phyloP scores from a whole-genome alignment of 345 rosid species.

The Hevea brasiliensis region DNA sequence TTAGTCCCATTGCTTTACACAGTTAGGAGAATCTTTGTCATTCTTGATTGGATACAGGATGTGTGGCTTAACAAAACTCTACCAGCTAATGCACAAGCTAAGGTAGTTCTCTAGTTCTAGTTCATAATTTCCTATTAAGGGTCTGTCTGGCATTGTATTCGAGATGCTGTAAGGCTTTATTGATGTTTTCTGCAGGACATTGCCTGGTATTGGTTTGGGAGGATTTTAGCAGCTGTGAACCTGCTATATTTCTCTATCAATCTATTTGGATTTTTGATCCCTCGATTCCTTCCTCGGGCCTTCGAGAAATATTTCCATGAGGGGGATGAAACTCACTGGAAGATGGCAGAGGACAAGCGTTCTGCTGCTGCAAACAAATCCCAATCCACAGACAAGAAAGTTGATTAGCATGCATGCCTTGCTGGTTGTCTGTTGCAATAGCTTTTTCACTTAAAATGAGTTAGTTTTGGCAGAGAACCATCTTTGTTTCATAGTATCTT shows the following conservation, averaged over 20 bases:
- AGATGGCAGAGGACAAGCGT: conserved; percentile 56
- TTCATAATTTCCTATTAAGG: neutral
- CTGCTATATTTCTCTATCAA: conserved; percentile 63
- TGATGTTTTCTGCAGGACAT: conserved; percentile 33
- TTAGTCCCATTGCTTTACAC: conserved; percentile 80
- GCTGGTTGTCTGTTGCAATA: neutral
- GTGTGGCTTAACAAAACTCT: conserved; percentile 71
- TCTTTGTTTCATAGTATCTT: too few species aligned
- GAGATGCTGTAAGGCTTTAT: too few species aligned
- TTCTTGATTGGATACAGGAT: conserved; percentile 66
- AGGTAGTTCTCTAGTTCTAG: conserved; percentile 37
- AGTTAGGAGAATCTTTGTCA: conserved; percentile 66
- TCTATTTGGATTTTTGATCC: conserved; percentile 72
- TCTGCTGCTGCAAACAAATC: conserved; percentile 31
- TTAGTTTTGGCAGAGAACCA: neutral
- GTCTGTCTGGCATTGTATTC: too few species aligned
- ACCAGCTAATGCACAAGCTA: conserved; percentile 43
- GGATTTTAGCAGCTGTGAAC: conserved; percentile 55
- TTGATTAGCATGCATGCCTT: conserved; percentile 32
- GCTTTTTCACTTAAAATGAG: too few species aligned
- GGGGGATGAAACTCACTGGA: conserved; percentile 52
- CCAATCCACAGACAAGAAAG: conserved; percentile 41
- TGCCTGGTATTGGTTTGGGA: conserved; percentile 85
- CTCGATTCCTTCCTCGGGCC: conserved; percentile 75
- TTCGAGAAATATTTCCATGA: conserved; percentile 60